Evolutionary conservation across 352 stramenopile genomes (phyloP).

Genomic region (Blastocystis sp.): DNA sequence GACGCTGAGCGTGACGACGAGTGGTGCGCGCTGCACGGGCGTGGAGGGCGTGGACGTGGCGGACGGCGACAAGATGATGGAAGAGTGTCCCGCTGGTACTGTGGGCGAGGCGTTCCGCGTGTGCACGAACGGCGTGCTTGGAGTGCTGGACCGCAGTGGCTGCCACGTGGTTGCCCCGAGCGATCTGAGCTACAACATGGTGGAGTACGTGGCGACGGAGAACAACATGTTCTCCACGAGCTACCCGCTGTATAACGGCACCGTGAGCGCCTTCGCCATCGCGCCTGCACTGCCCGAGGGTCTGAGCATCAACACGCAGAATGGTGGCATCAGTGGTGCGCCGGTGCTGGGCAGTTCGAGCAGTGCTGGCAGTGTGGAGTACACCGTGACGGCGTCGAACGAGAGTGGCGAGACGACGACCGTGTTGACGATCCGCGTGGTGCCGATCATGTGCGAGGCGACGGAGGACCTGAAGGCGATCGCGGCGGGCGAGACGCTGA

Average conservation of each 20-base stretch:
- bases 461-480: constrained; percentile 11
- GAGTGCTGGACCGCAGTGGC: not conserved
- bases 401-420: not conserved
- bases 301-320: not conserved
- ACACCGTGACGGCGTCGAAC: too few species aligned
- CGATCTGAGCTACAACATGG: not conserved
- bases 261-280: not conserved
- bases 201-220: not conserved
- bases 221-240: not conserved
- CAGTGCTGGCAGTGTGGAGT: not conserved
- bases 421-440: not conserved
- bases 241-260: not conserved
- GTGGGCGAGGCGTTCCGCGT: not conserved
- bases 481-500: not conserved
- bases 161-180: not conserved
- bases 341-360: not conserved
- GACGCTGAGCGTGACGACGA: not conserved
- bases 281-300: not conserved
- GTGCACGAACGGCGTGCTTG: constrained; percentile 39
- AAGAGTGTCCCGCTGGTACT: not conserved
- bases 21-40: not conserved
- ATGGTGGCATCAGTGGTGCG: constrained; percentile 41
- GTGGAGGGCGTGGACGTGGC: constrained; percentile 15
- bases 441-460: constrained; percentile 18
- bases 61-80: not conserved